Base-by-base conservation (phyloP, 306 rosid genomes). In the Canavalia gladiata region DNA sequence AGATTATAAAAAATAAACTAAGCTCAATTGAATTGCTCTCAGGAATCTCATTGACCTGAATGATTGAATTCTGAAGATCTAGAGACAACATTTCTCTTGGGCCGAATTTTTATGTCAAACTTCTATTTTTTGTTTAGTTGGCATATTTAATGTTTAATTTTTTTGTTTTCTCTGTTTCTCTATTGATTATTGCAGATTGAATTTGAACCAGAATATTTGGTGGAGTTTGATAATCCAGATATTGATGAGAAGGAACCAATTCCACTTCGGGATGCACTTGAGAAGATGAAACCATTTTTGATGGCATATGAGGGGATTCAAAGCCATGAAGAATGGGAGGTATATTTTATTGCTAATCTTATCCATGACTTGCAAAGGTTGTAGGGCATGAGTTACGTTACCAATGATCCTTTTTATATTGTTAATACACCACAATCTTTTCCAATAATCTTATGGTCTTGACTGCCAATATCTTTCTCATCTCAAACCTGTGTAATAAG, bases 291-390 rank as follows among this genome's bases (percentile, higher is more conserved):
- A 81, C 99, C 99, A 50, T 95, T 95, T 86, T 85, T 95, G 87
- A 95, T 95, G 97, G 89, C 80, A 35, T 93, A 93, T 56, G 99
- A 95, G 84, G 92, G 92, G 41, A 95, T 95, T 83, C 85, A 89
- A 74, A 91, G 90, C 83, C 93, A 95, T 63, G 96, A 90, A 79
- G 99, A 95, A 89, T 95, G 99, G 99, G 98, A 95, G 97, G 99
- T 95, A 86, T 11, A 12, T 74, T 86, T 64, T 54, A 29, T 68
- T 79, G 41, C 43, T 81, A 75, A 29, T 80, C 64, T 72, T 28
- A 69, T 59, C 64, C 60, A 62, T 62, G 60, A 25, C 66, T 63
- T 76, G 81, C 25, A 39, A 72, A 66, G 9, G 55, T 57, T 65
- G 65, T 9, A 28, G 33, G 51, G 70, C 75, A 6, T 55, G 54